Percentiles rank a stretch among this genome's conserved stretches.
Conservation (phyloP, 1,284 basidiomycete genomes). For the Cutaneotrichosporon cyanovorans region DNA sequence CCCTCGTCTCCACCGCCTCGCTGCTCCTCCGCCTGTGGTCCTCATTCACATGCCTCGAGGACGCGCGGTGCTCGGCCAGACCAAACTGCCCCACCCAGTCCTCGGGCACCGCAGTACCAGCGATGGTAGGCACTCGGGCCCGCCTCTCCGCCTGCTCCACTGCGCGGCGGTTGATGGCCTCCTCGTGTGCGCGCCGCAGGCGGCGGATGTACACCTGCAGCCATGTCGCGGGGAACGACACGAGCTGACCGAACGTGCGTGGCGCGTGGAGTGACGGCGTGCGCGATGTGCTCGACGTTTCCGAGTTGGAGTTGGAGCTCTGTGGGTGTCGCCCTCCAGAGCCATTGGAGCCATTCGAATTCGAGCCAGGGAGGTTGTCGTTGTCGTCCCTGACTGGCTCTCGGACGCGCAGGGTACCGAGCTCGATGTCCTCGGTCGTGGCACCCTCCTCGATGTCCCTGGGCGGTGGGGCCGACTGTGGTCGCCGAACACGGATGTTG, state of each 20-base stretch:
- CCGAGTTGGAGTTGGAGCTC: conserved; percentile 26
- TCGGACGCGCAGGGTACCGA: conserved; percentile 9
- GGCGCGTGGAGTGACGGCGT: conserved; percentile 40
- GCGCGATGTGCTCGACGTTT: conserved; percentile 39
- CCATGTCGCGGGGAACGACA: conserved; percentile 39
- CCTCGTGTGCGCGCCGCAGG: conserved; percentile 42
- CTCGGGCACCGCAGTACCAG: conserved; percentile 20
- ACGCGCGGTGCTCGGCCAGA: conserved; percentile 49
- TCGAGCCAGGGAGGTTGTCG: background rate
- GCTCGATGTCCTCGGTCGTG: conserved; percentile 11
- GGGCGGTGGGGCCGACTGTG: background rate
- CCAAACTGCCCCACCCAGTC: conserved; percentile 66
- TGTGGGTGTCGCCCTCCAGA: conserved; percentile 6
- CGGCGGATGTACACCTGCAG: conserved; percentile 39
- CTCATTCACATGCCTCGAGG: conserved; percentile 32
- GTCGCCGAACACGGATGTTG: background rate
- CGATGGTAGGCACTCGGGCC: conserved; percentile 28
- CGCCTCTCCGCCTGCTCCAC: conserved; percentile 36
- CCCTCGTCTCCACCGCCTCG: conserved; percentile 45
- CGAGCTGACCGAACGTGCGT: conserved; percentile 24
- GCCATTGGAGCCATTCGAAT: background rate
- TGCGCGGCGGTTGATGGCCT: conserved; percentile 38
- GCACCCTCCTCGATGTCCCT: conserved; percentile 20
- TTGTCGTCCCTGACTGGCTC: conserved; percentile 4
- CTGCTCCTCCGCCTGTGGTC: conserved; percentile 5